These are phyloP conservation scores for Penicillium glabrum DNA, from an alignment of 2,329 filamentous ascomycete genomes.

Conservation along the genomic window DNA sequence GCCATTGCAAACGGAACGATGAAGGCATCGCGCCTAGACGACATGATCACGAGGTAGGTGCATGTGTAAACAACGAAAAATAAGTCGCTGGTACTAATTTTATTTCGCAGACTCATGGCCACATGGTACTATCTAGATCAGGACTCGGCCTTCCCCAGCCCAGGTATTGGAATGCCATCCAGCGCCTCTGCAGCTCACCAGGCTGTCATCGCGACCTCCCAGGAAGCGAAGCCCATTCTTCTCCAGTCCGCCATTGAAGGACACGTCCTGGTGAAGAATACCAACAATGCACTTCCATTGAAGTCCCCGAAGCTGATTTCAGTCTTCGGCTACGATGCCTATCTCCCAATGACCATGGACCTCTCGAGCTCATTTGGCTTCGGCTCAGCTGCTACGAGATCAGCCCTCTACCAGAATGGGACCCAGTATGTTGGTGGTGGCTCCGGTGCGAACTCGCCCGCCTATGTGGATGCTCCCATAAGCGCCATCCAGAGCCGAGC, in stretches of 20 bases:
- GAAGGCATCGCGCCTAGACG: conserved; percentile 52
- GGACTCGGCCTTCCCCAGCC: conserved; percentile 14
- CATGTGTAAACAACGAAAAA: neutral
- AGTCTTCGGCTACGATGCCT: conserved; percentile 28
- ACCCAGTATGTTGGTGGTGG: conserved; percentile 50
- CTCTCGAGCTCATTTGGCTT: neutral
- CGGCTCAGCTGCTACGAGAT: neutral
- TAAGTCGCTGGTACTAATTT: neutral
- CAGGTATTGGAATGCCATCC: conserved; percentile 25
- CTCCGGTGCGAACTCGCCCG: conserved; percentile 50
- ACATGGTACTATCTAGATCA: conserved; percentile 44
- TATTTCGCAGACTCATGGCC: conserved; percentile 38
- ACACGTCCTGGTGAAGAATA: conserved; percentile 58
- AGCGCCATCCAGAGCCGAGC: conserved; percentile 55
- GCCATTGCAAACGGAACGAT: conserved; percentile 64
- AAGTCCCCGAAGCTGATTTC: conserved; percentile 23
- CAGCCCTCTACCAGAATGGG: conserved; percentile 34
- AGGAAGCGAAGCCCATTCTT: conserved; percentile 27
- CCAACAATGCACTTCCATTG: conserved; percentile 51
- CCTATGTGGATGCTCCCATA: conserved; percentile 53
- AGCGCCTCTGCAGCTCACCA: conserved; percentile 15
- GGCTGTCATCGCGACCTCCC: conserved; percentile 50
- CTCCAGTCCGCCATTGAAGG: conserved; percentile 56
- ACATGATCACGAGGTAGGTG: conserved; percentile 56
- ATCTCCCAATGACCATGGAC: conserved; percentile 1